phyloP scores from a whole-genome alignment of 345 rosid genomes.

The Populus davidiana region DNA sequence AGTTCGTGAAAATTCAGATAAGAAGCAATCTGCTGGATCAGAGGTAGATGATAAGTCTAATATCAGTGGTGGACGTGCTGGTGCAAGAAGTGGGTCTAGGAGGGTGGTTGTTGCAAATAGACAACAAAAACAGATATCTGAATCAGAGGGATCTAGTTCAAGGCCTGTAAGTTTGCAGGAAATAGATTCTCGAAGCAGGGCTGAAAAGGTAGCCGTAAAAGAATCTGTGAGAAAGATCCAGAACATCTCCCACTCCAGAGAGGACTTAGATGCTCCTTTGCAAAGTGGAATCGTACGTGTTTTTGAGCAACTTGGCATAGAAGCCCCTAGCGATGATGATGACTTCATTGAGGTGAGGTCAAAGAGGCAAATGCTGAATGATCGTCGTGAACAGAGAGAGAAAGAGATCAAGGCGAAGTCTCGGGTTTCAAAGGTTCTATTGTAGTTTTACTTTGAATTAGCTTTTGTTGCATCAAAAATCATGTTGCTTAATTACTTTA shows the following conservation, averaged over 20 bases:
- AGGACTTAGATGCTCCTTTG: conserved; percentile 65
- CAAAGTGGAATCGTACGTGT: conserved; percentile 78
- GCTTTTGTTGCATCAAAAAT: conserved; percentile 2
- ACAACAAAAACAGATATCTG: conserved; percentile 47
- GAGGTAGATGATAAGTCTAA: conserved; percentile 47
- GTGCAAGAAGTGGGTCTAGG: conserved; percentile 44
- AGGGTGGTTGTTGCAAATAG: conserved; percentile 53
- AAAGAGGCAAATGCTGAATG: conserved; percentile 95
- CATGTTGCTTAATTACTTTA: conserved; percentile 9
- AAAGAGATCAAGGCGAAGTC: conserved; percentile 92
- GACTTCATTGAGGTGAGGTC: conserved; percentile 98
- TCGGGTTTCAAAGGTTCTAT: conserved; percentile 65
- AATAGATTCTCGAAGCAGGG: conserved; percentile 41
- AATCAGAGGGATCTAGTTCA: conserved; percentile 47
- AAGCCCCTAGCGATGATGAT: conserved; percentile 87
- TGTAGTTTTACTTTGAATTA: conserved; percentile 9
- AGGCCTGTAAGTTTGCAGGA: conserved; percentile 34
- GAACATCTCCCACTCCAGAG: conserved; percentile 36
- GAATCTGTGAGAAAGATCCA: conserved; percentile 46
- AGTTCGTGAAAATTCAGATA: conserved; percentile 57
- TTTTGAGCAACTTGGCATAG: conserved; percentile 87
- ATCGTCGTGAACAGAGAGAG: conserved; percentile 94
- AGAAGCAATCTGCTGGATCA: conserved; percentile 30
- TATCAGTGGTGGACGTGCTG: conserved; percentile 40
- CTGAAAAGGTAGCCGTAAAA: conserved; percentile 46